phyloP scores from a whole-genome alignment of 2,329 filamentous ascomycete species.

The Cladorrhinum sp. region DNA sequence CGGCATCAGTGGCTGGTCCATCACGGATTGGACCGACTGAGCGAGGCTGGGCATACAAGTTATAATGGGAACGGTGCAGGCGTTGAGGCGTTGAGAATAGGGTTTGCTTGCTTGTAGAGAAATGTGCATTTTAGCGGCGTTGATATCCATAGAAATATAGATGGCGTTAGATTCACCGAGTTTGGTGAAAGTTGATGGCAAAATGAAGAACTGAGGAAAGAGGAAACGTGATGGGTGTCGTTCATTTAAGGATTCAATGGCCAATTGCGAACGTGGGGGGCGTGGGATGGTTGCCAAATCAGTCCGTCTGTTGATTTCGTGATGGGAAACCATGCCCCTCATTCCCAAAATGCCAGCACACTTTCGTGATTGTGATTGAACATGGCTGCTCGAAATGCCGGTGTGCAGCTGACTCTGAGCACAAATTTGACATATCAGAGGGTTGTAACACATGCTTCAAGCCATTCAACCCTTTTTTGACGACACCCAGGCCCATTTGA shows the following conservation, averaged over 20 bases:
- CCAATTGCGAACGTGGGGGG: slow-evolving; percentile 8
- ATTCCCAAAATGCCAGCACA: neutral
- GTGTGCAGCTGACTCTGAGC: too few relatives aligned
- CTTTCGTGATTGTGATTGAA: too few relatives aligned
- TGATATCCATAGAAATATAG: neutral
- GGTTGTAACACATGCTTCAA: too few relatives aligned
- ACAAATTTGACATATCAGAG: too few relatives aligned
- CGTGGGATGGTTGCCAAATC: slow-evolving; percentile 17
- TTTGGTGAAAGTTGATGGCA: neutral
- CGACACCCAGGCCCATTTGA: neutral
- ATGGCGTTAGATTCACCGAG: neutral
- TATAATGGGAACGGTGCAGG: neutral
- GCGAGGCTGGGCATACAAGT: neutral
- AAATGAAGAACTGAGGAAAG: neutral
- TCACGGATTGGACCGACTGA: slow-evolving; percentile 52
- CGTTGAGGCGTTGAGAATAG: neutral
- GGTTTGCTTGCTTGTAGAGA: neutral
- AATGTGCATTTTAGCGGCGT: neutral
- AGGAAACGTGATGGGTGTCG: slow-evolving; percentile 15
- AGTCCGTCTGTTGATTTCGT: slow-evolving; percentile 7
- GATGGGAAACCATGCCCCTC: neutral
- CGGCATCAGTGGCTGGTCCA: slow-evolving; percentile 60
- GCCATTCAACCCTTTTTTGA: too few relatives aligned
- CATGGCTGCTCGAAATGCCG: neutral
- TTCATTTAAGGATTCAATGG: slow-evolving; percentile 24